Conservation (phyloP, 768 basidiomycete species). For the Neoboletus subvelutipes region DNA sequence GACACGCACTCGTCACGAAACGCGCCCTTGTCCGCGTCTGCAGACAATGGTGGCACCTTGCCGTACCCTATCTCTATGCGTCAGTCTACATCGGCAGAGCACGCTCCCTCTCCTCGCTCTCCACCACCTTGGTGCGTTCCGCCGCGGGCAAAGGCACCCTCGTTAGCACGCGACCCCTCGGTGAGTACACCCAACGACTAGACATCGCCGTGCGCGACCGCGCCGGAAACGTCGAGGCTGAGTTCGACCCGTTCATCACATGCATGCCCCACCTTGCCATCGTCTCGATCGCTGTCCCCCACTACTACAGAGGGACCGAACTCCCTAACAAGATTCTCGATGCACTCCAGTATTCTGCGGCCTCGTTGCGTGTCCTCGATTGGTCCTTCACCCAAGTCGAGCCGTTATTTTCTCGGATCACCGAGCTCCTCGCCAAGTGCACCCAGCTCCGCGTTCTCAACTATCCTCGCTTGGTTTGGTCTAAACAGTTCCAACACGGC, state of each 20-base stretch:
- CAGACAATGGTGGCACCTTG: slow-evolving; percentile 30
- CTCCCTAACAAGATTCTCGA: slow-evolving; percentile 11
- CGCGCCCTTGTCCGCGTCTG: slow-evolving; percentile 30
- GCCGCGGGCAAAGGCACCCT: slow-evolving; percentile 11
- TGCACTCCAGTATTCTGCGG: slow-evolving; percentile 15
- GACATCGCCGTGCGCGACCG: slow-evolving; percentile 27
- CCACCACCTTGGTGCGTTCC: slow-evolving; percentile 11
- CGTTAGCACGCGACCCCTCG: slow-evolving; percentile 12
- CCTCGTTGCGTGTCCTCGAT: slow-evolving; percentile 23
- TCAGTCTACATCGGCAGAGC: slow-evolving; percentile 23
- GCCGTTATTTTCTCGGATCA: neutral
- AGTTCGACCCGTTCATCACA: slow-evolving; percentile 11
- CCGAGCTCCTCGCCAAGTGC: slow-evolving; percentile 10
- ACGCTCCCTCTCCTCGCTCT: slow-evolving; percentile 21
- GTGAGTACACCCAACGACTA: slow-evolving; percentile 24
- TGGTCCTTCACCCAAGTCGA: slow-evolving; percentile 3
- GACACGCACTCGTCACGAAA: slow-evolving; percentile 26
- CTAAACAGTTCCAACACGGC: neutral
- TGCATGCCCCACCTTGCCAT: slow-evolving; percentile 22
- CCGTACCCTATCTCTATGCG: slow-evolving; percentile 23
- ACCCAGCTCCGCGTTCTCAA: slow-evolving; percentile 19
- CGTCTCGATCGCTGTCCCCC: slow-evolving; percentile 15
- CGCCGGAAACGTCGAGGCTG: neutral
- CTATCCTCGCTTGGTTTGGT: slow-evolving; percentile 11
- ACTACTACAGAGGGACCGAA: neutral